These are phyloP conservation scores for Juncus inflexus DNA, from an alignment of 176 grass and related monocot species.

Conservation along the genomic window DNA sequence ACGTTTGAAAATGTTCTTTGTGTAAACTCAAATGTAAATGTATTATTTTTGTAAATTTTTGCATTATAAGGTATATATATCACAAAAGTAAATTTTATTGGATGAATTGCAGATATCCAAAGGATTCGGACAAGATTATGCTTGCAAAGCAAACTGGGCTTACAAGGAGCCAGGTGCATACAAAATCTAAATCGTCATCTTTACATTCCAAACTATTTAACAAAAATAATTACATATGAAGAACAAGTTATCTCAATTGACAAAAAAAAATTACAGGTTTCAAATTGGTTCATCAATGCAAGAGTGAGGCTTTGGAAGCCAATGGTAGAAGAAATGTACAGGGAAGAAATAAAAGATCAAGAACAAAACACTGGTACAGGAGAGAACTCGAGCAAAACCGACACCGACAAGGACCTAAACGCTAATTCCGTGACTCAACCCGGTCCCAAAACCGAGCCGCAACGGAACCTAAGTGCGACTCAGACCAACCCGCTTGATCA, in stretches of 20 bases:
- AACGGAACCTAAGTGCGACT: not conserved
- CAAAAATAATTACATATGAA: not conserved
- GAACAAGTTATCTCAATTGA: not conserved
- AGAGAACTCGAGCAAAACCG: conserved; percentile 45
- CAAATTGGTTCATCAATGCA: conserved; percentile 99
- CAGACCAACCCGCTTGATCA: conserved; percentile 26
- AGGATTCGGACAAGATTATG: conserved; percentile 99
- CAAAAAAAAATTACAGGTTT: conserved; percentile 44
- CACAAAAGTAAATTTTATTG: conserved; percentile 3
- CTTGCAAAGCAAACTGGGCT: conserved; percentile 97
- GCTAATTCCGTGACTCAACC: conserved; percentile 27
- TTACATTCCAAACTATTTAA: conserved; percentile 2
- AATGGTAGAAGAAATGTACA: conserved; percentile 99
- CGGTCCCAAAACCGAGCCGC: conserved; percentile 22
- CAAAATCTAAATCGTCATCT: conserved; percentile 1
- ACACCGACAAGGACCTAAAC: conserved; percentile 11
- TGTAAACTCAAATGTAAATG: not conserved
- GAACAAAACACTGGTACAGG: conserved; percentile 32
- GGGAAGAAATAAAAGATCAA: conserved; percentile 83
- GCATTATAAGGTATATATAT: not conserved
- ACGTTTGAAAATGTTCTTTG: conserved; percentile 1
- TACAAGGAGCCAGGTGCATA: conserved; percentile 80
- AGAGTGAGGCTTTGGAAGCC: conserved; percentile 97
- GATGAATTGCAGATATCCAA: conserved; percentile 71
- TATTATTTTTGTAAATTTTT: not conserved